phyloP scores from a whole-genome alignment of 140 eudicot genomes.

The Cichorium intybus region DNA sequence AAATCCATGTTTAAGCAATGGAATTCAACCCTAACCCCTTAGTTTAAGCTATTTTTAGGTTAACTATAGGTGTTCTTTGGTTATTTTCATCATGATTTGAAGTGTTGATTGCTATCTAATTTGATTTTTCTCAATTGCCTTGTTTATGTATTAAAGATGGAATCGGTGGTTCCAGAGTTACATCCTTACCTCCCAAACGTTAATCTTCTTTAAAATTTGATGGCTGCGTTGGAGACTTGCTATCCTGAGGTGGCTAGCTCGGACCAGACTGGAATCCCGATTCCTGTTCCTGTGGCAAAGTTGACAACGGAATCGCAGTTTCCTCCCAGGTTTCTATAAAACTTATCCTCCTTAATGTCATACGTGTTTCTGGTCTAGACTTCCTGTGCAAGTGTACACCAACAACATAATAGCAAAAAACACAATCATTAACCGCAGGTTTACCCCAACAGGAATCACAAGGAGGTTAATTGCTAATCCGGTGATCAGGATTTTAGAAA shows the following conservation, averaged over 20 bases:
- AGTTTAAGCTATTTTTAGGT: no score
- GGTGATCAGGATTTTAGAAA: no score
- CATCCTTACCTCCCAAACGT: conserved; percentile 31
- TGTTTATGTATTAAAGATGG: conserved; percentile 56
- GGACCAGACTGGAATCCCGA: conserved; percentile 40
- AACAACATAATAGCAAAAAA: conserved; percentile 87
- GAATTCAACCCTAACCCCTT: no score
- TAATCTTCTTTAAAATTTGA: conserved; percentile 35
- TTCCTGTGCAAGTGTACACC: conserved; percentile 98
- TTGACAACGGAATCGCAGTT: conserved; percentile 21
- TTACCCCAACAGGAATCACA: conserved; percentile 59
- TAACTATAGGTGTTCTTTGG: no score
- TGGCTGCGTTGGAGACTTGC: conserved; percentile 29
- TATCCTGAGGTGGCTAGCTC: conserved; percentile 37
- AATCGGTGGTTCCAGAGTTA: conserved; percentile 62
- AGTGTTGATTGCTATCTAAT: neutral
- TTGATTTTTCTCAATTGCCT: conserved; percentile 29
- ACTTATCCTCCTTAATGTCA: conserved; percentile 71
- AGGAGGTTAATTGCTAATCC: conserved; percentile 68
- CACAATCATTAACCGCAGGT: conserved; percentile 75
- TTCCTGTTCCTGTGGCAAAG: conserved; percentile 52
- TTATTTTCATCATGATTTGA: no score
- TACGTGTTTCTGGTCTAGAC: conserved; percentile 86
- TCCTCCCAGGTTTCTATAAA: conserved; percentile 40
- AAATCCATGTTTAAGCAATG: no score